Conservation (phyloP, 1,284 basidiomycete species). For the Trichosporon sp. region DNA sequence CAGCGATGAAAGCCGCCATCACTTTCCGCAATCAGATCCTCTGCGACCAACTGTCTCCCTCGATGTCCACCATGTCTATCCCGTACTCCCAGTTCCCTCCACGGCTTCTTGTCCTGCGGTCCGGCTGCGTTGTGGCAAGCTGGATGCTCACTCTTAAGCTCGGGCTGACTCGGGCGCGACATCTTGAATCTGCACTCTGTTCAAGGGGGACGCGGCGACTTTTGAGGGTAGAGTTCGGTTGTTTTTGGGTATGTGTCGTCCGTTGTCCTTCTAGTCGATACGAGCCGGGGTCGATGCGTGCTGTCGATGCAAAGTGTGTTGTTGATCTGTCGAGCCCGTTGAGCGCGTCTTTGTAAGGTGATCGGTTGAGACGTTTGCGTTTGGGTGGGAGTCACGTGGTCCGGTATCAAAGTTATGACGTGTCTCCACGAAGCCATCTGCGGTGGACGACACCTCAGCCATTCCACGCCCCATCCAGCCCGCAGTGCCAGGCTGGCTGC, state of each 20-base stretch:
- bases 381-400: constrained; percentile 12
- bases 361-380: not conserved
- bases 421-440: not conserved
- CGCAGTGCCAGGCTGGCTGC: not conserved
- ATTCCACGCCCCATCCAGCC: not conserved
- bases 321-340: not conserved
- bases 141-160: constrained; percentile 74
- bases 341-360: not conserved
- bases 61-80: not conserved
- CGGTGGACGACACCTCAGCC: not conserved
- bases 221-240: not conserved
- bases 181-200: constrained; percentile 57
- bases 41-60: too few relatives aligned
- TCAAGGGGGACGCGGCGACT: constrained; percentile 7
- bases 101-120: not conserved
- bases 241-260: not conserved
- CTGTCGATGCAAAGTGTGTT: constrained; percentile 7
- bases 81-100: not conserved
- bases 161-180: constrained; percentile 89
- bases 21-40: not conserved
- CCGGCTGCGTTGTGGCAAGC: not conserved
- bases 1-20: not conserved
- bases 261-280: constrained; percentile 1
- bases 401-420: not conserved
- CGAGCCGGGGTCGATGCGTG: constrained; percentile 6